Conservation (phyloP, 139 green algal species). For the Yamagishiella unicocca region DNA sequence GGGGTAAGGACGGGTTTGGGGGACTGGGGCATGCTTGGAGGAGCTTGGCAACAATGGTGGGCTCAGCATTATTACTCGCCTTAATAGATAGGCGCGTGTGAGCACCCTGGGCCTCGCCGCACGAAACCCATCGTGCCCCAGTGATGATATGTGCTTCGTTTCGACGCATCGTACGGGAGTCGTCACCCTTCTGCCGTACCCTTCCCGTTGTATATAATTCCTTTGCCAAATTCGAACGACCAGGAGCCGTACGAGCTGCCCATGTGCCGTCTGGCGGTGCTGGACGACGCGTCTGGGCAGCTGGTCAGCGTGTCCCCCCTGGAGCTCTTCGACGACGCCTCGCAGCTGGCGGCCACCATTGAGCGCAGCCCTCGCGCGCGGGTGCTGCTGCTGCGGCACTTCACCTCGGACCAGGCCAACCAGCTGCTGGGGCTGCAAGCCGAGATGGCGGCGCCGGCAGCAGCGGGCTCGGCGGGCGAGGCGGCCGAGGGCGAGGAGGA, state of each 20-base stretch:
- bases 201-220: too few relatives aligned
- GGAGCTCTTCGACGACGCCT: slow-evolving; percentile 53
- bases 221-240: too few relatives aligned
- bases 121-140: too few relatives aligned
- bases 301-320: slow-evolving; percentile 44
- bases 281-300: slow-evolving; percentile 8
- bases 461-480: not conserved
- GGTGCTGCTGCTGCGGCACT: slow-evolving; percentile 66
- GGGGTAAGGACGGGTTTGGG: too few relatives aligned
- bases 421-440: slow-evolving; percentile 40
- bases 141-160: too few relatives aligned
- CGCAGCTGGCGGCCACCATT: slow-evolving; percentile 48
- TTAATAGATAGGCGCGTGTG: too few relatives aligned
- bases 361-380: slow-evolving; percentile 36
- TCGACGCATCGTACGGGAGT: too few relatives aligned
- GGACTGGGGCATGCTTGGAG: too few relatives aligned
- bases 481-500: not conserved
- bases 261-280: slow-evolving; percentile 25
- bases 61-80: too few relatives aligned
- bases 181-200: too few relatives aligned
- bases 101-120: slow-evolving; percentile 35
- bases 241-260: slow-evolving; percentile 63
- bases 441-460: not conserved
- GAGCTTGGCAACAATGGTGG: too few relatives aligned
- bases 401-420: slow-evolving; percentile 56